Evolutionary conservation across 441 rosid species (phyloP).

Genomic region (Pelargonium australe): DNA sequence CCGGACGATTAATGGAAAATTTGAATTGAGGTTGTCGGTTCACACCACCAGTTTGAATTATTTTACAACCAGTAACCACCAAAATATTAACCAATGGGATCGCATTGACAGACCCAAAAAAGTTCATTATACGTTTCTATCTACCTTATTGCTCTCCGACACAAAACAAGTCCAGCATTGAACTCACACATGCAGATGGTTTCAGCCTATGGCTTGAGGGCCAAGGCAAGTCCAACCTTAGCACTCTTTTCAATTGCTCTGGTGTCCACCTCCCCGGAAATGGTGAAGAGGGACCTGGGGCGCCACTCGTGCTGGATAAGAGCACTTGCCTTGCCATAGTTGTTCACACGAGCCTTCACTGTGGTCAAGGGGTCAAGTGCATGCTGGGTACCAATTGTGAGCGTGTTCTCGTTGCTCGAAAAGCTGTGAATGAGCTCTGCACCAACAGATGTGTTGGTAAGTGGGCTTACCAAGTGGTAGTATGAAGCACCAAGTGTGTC

Average conservation of each 20-base stretch:
- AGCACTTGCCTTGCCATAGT: constrained; percentile 61
- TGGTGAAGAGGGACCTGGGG: constrained; percentile 64
- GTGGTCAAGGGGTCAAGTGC: constrained; percentile 61
- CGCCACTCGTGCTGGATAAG: constrained; percentile 89
- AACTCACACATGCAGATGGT: no score
- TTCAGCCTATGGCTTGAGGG: constrained; percentile 60
- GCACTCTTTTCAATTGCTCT: constrained; percentile 73
- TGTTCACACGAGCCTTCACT: constrained; percentile 66
- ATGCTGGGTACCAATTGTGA: constrained; percentile 70
- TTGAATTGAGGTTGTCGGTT: no score
- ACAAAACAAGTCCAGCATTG: no score
- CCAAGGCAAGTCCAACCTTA: constrained; percentile 76
- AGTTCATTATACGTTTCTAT: no score
- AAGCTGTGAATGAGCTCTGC: constrained; percentile 68
- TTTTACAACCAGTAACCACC: no score
- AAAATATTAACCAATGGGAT: no score
- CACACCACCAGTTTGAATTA: no score
- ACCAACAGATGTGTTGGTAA: constrained; percentile 56
- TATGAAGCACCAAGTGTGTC: constrained; percentile 60
- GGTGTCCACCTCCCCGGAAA: constrained; percentile 82
- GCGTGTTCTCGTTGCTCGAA: constrained; percentile 63
- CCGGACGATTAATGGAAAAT: no score
- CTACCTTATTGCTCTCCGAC: no score
- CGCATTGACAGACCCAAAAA: no score
- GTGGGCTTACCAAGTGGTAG: constrained; percentile 51